A percentile compares a stretch with the other conserved stretches of the same genome.
These are phyloP conservation scores for Bauhinia variegata DNA, from an alignment of 306 rosid genomes.

Conservation along the genomic window DNA sequence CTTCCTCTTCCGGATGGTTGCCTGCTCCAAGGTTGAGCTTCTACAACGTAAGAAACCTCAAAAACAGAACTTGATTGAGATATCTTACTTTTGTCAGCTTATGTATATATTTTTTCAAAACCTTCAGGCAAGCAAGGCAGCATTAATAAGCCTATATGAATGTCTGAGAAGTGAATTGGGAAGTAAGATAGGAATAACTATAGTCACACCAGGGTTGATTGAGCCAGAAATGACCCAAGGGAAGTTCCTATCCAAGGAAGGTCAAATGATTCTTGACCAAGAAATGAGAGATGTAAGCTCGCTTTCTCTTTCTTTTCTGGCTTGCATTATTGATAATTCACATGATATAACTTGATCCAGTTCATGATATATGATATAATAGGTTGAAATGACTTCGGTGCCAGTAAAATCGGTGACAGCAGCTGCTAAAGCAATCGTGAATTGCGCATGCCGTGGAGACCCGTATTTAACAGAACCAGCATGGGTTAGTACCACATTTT, in stretches of 20 bases:
- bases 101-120: neutral
- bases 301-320: neutral
- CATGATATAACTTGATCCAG: neutral
- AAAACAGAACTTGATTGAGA: constrained; percentile 4
- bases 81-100: neutral
- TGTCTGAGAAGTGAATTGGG: constrained; percentile 61
- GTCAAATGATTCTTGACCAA: constrained; percentile 50
- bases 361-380: constrained; percentile 8
- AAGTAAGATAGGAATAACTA: constrained; percentile 61
- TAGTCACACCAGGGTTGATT: constrained; percentile 59
- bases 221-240: constrained; percentile 73
- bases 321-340: neutral
- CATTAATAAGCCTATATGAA: constrained; percentile 63
- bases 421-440: constrained; percentile 58
- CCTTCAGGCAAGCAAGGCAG: constrained; percentile 74
- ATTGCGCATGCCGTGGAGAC: constrained; percentile 59
- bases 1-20: constrained; percentile 65
- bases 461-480: constrained; percentile 52
- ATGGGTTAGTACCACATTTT: constrained; percentile 51
- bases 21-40: constrained; percentile 52
- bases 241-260: constrained; percentile 57
- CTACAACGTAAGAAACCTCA: constrained; percentile 52
- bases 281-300: constrained; percentile 58
- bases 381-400: constrained; percentile 46
- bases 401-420: constrained; percentile 48